Base-by-base conservation (phyloP, 176 grass and related monocot genomes). In the Raddia guianensis region DNA sequence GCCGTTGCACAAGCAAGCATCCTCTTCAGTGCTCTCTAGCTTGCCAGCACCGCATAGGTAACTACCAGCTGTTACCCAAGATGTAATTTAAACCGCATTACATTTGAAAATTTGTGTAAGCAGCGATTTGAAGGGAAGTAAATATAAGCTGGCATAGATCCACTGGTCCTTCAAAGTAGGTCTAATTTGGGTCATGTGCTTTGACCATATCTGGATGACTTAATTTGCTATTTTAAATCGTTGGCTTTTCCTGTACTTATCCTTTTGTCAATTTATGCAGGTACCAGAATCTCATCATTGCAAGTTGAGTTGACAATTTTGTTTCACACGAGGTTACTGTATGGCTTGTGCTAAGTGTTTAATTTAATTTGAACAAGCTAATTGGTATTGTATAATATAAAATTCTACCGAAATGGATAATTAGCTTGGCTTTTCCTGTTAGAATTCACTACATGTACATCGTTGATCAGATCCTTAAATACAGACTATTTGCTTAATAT, bases 371-470 rank as follows among this genome's bases (percentile, higher is more conserved):
- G 12, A 19, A 58, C 9, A 58, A n/a, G 44, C 12, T 76, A 35
- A n/a, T 64, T 64, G 12, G 32, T 40, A 68, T 56, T 47, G n/a
- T 47, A 21, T 69, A 80, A 80, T 47, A 21, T 69, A 80, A 80
- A 58, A 32, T 56, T 15, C 20, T 12, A 11, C 37, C 3, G 44
- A 43, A 37, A 54, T 7, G n/a, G 34, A 53, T 12, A 9, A n/a
- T n/a, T n/a, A n/a, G n/a, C n/a, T n/a, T n/a, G n/a, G n/a, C n/a
- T n/a, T n/a, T n/a, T n/a, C 16, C 34, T 1, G 55, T 14, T 48
- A 68, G 16, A 2, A 27, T 33, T 50, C 34, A 12, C 50, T 5
- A 19, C 54, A 15, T 60, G 12, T 21, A 58, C 56, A 21, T 58
- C 37, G 37, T 40, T 5, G 37, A 40, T 40, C 56, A 20, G n/a